Evolutionary conservation across 768 basidiomycete genomes (phyloP).

Genomic region (Tulasnella sp.): DNA sequence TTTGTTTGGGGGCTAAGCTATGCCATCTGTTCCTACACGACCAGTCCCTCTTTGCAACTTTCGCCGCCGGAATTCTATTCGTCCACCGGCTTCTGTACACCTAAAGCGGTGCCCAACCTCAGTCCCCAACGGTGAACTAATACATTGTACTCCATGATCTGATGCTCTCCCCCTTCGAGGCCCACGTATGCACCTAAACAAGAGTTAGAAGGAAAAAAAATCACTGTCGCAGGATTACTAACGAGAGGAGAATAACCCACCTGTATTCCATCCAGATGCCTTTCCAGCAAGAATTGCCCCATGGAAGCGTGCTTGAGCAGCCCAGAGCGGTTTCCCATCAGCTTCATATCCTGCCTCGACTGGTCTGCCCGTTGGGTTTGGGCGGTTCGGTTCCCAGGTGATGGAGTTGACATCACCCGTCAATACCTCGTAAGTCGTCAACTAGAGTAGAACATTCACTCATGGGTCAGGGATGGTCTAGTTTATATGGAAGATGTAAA

Average conservation of each 20-base stretch:
- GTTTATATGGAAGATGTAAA: not conserved
- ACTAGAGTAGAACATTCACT: not conserved
- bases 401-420: not conserved
- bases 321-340: conserved; percentile 8
- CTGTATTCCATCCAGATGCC: not conserved
- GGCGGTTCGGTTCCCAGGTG: not conserved
- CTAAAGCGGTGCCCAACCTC: too few species aligned
- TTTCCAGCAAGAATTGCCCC: not conserved
- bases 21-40: too few species aligned
- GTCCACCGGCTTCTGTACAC: too few species aligned
- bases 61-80: too few species aligned
- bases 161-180: not conserved
- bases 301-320: not conserved
- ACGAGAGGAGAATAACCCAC: not conserved
- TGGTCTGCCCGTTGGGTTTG: not conserved
- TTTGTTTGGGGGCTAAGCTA: too few species aligned
- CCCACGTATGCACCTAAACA: conserved; percentile 5
- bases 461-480: not conserved
- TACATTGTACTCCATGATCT: conserved; percentile 9
- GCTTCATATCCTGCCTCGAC: conserved; percentile 14
- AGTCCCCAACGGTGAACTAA: too few species aligned
- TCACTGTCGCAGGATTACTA: not conserved
- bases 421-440: conserved; percentile 11
- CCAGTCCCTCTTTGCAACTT: too few species aligned
- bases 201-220: not conserved